These are phyloP conservation scores for Garcia nutans DNA, from an alignment of 345 rosid genomes.

Conservation along the genomic window DNA sequence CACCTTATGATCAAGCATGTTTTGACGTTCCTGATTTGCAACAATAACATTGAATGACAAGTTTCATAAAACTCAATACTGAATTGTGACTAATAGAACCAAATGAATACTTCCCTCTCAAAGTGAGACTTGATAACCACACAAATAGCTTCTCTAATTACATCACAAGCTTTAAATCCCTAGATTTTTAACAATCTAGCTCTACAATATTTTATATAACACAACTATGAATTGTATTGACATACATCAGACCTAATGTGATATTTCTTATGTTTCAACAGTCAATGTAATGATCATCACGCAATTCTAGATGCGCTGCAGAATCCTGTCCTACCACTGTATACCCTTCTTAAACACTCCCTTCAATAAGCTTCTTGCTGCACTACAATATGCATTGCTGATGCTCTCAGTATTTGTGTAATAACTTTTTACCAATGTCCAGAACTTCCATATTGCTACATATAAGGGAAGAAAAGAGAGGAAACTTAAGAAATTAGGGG, in stretches of 20 bases:
- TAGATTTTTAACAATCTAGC: not conserved
- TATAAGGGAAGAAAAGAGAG: no score
- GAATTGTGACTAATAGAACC: not conserved
- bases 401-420: not conserved
- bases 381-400: not conserved
- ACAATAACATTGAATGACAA: not conserved
- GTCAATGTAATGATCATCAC: not conserved
- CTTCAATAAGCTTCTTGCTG: not conserved
- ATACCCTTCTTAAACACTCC: not conserved
- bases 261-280: not conserved
- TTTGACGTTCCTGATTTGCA: not conserved
- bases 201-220: not conserved
- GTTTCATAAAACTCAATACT: not conserved
- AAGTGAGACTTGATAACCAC: no score
- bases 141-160: not conserved
- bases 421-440: no score
- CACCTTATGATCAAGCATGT: no score
- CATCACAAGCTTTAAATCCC: not conserved
- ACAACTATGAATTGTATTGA: not conserved
- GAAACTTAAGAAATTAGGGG: no score
- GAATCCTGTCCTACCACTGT: not conserved
- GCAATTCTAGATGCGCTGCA: not conserved
- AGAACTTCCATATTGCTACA: no score
- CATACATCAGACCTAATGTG: not conserved
- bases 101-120: no score